Evolutionary conservation across 345 rosid species (phyloP).

Genomic region (Moricandia moricandioides): DNA sequence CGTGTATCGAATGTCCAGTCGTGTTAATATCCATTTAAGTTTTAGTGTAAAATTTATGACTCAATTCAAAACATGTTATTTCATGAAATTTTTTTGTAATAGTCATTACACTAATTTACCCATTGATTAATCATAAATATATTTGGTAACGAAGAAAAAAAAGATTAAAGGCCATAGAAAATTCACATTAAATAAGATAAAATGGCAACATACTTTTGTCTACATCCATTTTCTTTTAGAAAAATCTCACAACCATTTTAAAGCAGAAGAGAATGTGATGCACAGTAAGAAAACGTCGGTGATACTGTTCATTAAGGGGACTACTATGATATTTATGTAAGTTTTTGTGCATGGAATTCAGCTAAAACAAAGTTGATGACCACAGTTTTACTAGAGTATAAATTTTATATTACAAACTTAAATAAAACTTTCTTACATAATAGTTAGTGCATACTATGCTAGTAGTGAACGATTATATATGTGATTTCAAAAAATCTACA

Average conservation of each 20-base stretch:
- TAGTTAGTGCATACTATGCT: background rate
- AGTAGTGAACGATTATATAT: background rate
- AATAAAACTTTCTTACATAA: background rate
- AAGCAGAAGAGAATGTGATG: background rate
- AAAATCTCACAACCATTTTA: background rate
- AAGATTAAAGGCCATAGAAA: constrained; percentile 3
- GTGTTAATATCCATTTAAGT: background rate
- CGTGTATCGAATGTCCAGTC: background rate
- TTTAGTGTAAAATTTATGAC: background rate
- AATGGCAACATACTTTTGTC: background rate
- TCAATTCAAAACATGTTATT: background rate
- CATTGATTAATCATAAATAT: background rate
- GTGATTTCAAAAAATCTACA: background rate
- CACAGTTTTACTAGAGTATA: background rate
- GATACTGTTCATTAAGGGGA: background rate
- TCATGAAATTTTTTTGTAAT: background rate
- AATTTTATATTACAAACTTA: background rate
- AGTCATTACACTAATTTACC: background rate
- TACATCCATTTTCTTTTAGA: background rate
- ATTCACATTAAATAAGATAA: constrained; percentile 1
- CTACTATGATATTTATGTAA: background rate
- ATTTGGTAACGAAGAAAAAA: background rate
- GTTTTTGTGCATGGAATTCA: background rate
- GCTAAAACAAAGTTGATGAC: background rate
- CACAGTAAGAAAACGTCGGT: background rate